phyloP scores from a whole-genome alignment of 2,329 filamentous ascomycete species.

The Xylariaceae sp. region DNA sequence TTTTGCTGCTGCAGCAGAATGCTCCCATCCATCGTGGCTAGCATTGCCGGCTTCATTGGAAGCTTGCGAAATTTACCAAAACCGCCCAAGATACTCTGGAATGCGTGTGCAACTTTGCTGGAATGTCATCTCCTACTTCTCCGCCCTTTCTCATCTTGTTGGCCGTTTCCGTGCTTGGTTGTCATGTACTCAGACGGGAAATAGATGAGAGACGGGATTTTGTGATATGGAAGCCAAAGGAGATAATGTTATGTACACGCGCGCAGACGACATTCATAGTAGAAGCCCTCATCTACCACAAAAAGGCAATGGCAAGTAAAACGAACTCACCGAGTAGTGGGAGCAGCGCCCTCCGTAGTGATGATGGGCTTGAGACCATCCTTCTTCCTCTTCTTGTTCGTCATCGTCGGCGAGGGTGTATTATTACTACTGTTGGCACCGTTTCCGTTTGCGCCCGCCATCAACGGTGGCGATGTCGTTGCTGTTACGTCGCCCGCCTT shows the following conservation, averaged over 20 bases:
- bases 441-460: slow-evolving; percentile 33
- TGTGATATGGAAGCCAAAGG: neutral
- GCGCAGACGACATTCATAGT: no score
- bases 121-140: no score
- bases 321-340: slow-evolving; percentile 30
- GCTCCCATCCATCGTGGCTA: neutral
- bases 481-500: slow-evolving; percentile 2
- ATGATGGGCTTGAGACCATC: slow-evolving; percentile 71
- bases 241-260: neutral
- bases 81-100: no score
- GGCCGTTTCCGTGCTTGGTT: no score
- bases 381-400: slow-evolving; percentile 71
- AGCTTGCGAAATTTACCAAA: no score
- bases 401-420: slow-evolving; percentile 15
- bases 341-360: slow-evolving; percentile 57
- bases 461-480: slow-evolving; percentile 16
- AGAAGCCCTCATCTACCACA: no score
- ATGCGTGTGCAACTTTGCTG: no score
- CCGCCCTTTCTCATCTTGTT: no score
- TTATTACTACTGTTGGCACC: slow-evolving; percentile 20
- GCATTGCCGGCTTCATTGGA: neutral
- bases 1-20: slow-evolving; percentile 1
- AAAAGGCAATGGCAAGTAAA: slow-evolving; percentile 7
- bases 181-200: no score
- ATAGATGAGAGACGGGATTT: no score